Percentiles rank a stretch among this genome's conserved stretches.
These are phyloP conservation scores for Musa balbisiana DNA, from an alignment of 202 grass and related monocot species.

Conservation along the genomic window DNA sequence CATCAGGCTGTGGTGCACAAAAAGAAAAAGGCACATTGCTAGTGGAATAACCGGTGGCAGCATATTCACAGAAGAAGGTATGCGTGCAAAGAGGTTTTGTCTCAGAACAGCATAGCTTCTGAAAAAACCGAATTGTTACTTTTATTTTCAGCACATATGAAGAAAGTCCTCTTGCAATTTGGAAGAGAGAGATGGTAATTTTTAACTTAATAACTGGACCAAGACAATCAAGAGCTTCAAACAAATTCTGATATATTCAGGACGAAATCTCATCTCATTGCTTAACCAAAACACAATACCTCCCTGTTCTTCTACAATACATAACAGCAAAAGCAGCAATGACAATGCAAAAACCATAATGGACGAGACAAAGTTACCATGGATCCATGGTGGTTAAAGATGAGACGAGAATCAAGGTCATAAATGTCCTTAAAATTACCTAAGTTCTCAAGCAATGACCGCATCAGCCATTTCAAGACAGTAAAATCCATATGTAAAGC, in stretches of 20 bases:
- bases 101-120: background rate
- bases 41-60: background rate
- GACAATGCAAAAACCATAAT: slow-evolving; percentile 86
- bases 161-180: background rate
- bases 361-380: background rate
- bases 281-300: slow-evolving; percentile 90
- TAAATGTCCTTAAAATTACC: slow-evolving; percentile 30
- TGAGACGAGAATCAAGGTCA: slow-evolving; percentile 6
- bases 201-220: slow-evolving; percentile 44
- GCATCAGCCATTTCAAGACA: slow-evolving; percentile 16
- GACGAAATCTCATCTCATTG: slow-evolving; percentile 80
- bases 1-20: too few species aligned
- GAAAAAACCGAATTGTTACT: background rate
- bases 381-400: slow-evolving; percentile 7
- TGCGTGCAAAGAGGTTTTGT: background rate
- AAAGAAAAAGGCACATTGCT: too few species aligned
- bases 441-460: slow-evolving; percentile 85
- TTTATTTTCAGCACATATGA: background rate
- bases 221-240: slow-evolving; percentile 82
- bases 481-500: too few species aligned
- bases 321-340: slow-evolving; percentile 84
- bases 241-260: slow-evolving; percentile 67
- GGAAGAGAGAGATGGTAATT: background rate
- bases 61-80: background rate
- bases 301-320: slow-evolving; percentile 89